phyloP scores from a whole-genome alignment of 306 rosid species.

The Alnus rubra region DNA sequence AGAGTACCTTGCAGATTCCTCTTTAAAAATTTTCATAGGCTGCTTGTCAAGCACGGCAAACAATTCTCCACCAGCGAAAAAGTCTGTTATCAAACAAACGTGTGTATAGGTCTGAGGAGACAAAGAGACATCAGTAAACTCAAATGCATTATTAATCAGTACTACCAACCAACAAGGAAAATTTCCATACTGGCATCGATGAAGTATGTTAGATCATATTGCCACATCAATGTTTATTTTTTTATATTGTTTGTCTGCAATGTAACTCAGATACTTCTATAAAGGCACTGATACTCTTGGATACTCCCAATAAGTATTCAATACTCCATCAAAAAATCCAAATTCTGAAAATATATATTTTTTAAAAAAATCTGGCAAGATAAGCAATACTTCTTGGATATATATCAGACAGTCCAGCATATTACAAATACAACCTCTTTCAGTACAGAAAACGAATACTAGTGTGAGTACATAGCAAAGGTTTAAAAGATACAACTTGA shows the following conservation, averaged over 20 bases:
- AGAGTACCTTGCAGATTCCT: conserved; percentile 86
- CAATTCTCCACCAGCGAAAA: conserved; percentile 86
- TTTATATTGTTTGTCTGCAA: background rate
- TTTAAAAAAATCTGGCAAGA: background rate
- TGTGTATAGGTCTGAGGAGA: conserved; percentile 81
- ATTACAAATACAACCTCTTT: background rate
- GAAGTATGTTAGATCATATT: background rate
- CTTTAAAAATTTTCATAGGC: conserved; percentile 82
- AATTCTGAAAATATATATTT: background rate
- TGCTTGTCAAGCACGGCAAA: conserved; percentile 91
- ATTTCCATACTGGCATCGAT: background rate
- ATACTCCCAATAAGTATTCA: background rate
- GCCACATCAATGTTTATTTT: background rate
- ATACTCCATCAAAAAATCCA: background rate
- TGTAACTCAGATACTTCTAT: background rate
- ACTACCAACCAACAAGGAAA: background rate
- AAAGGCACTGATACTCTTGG: background rate
- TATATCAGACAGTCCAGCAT: background rate
- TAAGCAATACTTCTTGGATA: background rate
- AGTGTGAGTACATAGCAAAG: background rate
- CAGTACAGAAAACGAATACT: background rate
- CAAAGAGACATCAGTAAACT: conserved; percentile 29
- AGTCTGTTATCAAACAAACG: conserved; percentile 92
- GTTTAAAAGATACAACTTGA: background rate
- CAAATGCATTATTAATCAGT: background rate